Conservation (phyloP, 2,329 filamentous ascomycete genomes). For the Calonectria leucothoes region DNA sequence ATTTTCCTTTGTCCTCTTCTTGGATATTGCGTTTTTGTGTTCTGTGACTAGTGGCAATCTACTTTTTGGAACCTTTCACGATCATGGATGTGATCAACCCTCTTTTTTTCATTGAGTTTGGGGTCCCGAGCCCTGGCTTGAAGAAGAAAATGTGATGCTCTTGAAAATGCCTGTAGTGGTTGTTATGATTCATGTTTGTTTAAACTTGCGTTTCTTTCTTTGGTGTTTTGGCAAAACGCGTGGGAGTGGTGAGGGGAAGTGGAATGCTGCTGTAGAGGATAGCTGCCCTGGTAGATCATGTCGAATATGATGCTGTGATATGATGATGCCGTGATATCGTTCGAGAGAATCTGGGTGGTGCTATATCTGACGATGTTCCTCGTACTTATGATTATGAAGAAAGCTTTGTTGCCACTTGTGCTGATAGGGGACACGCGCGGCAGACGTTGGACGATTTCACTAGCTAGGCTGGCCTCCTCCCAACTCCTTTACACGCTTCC, state of each 20-base stretch:
- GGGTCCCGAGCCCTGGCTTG: constrained; percentile 2
- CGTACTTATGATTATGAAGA: not conserved
- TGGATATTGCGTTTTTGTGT: constrained; percentile 32
- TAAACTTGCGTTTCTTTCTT: not conserved
- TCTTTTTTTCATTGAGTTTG: constrained; percentile 12
- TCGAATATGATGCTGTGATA: not conserved
- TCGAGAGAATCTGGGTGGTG: not conserved
- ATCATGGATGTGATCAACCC: not conserved
- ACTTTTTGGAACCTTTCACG: not conserved
- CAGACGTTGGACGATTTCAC: not conserved
- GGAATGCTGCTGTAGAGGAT: not conserved
- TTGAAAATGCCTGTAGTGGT: not conserved
- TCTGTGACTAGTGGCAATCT: not conserved
- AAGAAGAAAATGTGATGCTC: not conserved
- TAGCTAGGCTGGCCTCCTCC: not conserved
- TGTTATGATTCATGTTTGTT: not conserved
- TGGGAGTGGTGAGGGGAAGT: not conserved
- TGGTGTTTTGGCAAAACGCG: not conserved
- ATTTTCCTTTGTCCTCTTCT: not conserved
- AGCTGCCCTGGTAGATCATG: too few species aligned
- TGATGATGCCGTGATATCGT: too few species aligned
- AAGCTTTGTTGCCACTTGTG: not conserved
- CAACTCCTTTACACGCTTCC: not conserved
- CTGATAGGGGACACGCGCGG: not conserved
- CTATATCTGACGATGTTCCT: too few species aligned